These are phyloP conservation scores for Daldinia sp. DNA, from an alignment of 2,329 filamentous ascomycete genomes.

Conservation along the genomic window DNA sequence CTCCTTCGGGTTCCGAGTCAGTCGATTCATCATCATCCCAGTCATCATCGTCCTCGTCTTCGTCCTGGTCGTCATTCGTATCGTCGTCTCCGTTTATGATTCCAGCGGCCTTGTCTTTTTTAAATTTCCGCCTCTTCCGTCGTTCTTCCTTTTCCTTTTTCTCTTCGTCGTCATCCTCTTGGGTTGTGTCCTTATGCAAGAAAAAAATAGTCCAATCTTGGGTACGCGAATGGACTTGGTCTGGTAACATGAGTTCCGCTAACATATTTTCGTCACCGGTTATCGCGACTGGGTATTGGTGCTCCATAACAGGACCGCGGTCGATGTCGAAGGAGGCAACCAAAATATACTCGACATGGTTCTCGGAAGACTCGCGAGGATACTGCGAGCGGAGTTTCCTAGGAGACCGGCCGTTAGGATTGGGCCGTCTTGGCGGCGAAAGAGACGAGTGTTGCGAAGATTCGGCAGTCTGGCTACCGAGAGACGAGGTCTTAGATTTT, in stretches of 20 bases:
- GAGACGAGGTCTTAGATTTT: slow-evolving; percentile 66
- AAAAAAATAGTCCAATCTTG: slow-evolving; percentile 99
- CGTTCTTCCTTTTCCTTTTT: slow-evolving; percentile 64
- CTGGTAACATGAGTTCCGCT: slow-evolving; percentile 96
- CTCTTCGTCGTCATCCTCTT: slow-evolving; percentile 81
- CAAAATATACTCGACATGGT: slow-evolving; percentile 98
- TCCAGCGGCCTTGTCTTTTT: slow-evolving; percentile 60
- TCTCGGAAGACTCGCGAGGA: slow-evolving; percentile 76
- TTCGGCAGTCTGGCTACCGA: slow-evolving; percentile 57
- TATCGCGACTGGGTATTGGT: slow-evolving; percentile 94
- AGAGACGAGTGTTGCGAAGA: slow-evolving; percentile 69
- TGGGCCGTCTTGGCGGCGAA: slow-evolving; percentile 58
- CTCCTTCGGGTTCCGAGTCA: slow-evolving; percentile 71
- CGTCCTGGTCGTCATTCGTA: slow-evolving; percentile 53
- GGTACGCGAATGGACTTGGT: slow-evolving; percentile 91
- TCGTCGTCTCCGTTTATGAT: slow-evolving; percentile 56
- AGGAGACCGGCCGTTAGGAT: slow-evolving; percentile 59
- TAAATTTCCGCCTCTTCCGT: slow-evolving; percentile 59
- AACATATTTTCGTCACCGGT: slow-evolving; percentile 98
- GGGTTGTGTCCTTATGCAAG: slow-evolving; percentile 90
- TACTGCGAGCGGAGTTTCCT: slow-evolving; percentile 77
- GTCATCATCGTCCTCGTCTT: slow-evolving; percentile 61
- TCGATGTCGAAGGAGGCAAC: slow-evolving; percentile 98
- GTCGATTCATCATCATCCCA: slow-evolving; percentile 55
- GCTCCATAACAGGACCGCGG: slow-evolving; percentile 95